phyloP scores from a whole-genome alignment of 2,329 filamentous ascomycete species.

The Alternaria triticimaculans region DNA sequence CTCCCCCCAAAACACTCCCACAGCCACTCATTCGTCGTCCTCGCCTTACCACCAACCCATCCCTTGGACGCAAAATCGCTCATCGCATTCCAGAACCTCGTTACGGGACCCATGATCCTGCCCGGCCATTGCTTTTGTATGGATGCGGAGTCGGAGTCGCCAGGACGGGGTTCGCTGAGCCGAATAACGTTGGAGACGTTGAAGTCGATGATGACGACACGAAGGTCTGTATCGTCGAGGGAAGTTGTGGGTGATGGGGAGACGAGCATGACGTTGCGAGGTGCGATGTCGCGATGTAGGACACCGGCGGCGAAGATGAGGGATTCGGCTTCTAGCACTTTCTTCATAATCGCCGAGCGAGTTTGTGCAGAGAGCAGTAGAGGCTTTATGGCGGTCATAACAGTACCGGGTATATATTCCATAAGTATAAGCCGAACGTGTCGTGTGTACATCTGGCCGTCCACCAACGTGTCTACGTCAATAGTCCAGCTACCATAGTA shows the following conservation, averaged over 20 bases:
- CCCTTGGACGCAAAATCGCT: not conserved
- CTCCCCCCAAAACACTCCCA: slow-evolving; percentile 1
- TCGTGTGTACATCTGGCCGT: not conserved
- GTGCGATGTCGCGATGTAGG: slow-evolving; percentile 5
- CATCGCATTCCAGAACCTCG: slow-evolving; percentile 2
- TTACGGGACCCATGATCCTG: not conserved
- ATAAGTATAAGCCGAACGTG: slow-evolving; percentile 11
- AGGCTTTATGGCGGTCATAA: not conserved
- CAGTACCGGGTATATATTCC: not conserved
- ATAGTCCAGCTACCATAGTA: slow-evolving; percentile 8
- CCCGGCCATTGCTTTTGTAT: not conserved
- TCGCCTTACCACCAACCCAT: not conserved
- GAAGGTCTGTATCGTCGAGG: not conserved
- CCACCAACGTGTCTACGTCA: not conserved
- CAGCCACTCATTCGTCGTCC: slow-evolving; percentile 1
- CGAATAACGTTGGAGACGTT: not conserved
- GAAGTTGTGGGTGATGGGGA: not conserved
- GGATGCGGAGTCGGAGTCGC: not conserved
- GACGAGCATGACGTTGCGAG: slow-evolving; percentile 18
- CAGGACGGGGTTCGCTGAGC: not conserved
- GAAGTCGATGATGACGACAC: slow-evolving; percentile 5
- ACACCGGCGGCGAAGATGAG: slow-evolving; percentile 5
- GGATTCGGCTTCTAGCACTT: slow-evolving; percentile 3
- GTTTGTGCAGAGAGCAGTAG: not conserved
- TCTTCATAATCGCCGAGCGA: not conserved